Evolutionary conservation across 2,329 filamentous ascomycete species (phyloP).

Genomic region (Lasiodiplodia sp.): DNA sequence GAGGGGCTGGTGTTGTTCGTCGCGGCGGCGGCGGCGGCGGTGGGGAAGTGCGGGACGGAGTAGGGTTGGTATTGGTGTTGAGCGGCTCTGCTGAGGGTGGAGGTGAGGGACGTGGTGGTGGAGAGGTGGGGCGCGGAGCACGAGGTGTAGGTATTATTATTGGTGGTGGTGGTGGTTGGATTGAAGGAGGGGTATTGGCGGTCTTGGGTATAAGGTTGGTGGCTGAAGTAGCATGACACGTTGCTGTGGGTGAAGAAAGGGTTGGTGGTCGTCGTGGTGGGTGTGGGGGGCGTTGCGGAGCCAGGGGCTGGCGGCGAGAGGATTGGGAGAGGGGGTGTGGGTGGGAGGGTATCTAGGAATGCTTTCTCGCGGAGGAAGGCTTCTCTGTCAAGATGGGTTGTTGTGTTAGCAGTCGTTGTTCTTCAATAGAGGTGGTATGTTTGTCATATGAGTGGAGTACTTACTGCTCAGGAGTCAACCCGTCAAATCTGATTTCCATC

Average conservation of each 20-base stretch:
- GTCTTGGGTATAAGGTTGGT: conserved; percentile 35
- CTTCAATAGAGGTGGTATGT: not conserved
- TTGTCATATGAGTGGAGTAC: not conserved
- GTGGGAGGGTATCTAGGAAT: conserved; percentile 39
- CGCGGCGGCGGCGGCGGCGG: not conserved
- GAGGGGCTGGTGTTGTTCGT: not conserved
- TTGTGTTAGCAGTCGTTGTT: not conserved
- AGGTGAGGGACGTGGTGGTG: conserved; percentile 3
- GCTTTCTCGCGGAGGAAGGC: conserved; percentile 42
- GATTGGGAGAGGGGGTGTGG: conserved; percentile 36
- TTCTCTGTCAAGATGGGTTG: conserved; percentile 31
- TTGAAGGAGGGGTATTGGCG: conserved; percentile 32
- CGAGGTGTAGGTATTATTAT: conserved; percentile 32
- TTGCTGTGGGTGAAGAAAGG: not conserved
- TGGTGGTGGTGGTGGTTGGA: not conserved
- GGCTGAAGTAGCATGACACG: not conserved
- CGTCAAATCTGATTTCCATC: conserved; percentile 39
- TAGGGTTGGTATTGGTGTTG: conserved; percentile 29
- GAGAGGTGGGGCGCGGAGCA: conserved; percentile 30
- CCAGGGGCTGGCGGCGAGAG: conserved; percentile 7
- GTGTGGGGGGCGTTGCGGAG: not conserved
- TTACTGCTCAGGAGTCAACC: conserved; percentile 42
- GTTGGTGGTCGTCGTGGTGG: conserved; percentile 6
- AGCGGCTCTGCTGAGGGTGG: not conserved
- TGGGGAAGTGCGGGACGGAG: conserved; percentile 5